These are phyloP conservation scores for Phytopythium chamaehyphon DNA, from an alignment of 352 stramenopile genomes.

Conservation along the genomic window DNA sequence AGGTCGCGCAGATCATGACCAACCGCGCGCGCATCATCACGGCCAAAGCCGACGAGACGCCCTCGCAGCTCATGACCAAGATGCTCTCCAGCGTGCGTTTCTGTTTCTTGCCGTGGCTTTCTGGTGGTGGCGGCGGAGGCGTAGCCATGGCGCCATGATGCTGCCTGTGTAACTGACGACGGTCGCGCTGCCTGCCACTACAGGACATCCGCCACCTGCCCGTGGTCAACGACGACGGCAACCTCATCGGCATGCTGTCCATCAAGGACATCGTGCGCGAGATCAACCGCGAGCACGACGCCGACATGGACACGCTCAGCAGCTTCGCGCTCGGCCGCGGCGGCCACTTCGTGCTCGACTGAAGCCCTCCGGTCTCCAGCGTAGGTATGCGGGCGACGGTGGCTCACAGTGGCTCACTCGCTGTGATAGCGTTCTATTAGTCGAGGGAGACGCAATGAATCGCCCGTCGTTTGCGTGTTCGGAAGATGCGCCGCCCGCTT, in stretches of 20 bases:
- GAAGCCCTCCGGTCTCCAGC: no score
- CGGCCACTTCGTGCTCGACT: slow-evolving; percentile 84
- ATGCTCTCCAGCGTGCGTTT: slow-evolving; percentile 90
- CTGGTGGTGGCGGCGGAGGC: no score
- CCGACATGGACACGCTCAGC: slow-evolving; percentile 77
- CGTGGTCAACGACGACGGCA: slow-evolving; percentile 88
- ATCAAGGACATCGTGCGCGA: slow-evolving; percentile 93
- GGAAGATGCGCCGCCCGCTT: neutral
- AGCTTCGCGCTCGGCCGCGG: slow-evolving; percentile 71
- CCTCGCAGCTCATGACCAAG: slow-evolving; percentile 93
- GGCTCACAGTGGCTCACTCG: no score
- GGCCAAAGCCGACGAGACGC: slow-evolving; percentile 80
- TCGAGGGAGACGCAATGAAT: neutral
- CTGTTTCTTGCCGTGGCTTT: neutral
- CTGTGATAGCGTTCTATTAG: neutral
- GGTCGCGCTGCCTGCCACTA: neutral
- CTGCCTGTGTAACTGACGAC: no score
- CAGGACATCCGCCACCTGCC: slow-evolving; percentile 93
- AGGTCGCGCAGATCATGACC: slow-evolving; percentile 94
- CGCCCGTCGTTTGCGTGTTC: neutral
- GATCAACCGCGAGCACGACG: slow-evolving; percentile 76
- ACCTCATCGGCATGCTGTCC: slow-evolving; percentile 92
- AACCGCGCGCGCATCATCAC: slow-evolving; percentile 89
- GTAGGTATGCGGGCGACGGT: no score
- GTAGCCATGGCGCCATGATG: no score